Evolutionary conservation across 2,329 filamentous ascomycete species (phyloP), one percentile per base, ranked within the genome.

Genomic region (Fusarium sublunatum): DNA sequence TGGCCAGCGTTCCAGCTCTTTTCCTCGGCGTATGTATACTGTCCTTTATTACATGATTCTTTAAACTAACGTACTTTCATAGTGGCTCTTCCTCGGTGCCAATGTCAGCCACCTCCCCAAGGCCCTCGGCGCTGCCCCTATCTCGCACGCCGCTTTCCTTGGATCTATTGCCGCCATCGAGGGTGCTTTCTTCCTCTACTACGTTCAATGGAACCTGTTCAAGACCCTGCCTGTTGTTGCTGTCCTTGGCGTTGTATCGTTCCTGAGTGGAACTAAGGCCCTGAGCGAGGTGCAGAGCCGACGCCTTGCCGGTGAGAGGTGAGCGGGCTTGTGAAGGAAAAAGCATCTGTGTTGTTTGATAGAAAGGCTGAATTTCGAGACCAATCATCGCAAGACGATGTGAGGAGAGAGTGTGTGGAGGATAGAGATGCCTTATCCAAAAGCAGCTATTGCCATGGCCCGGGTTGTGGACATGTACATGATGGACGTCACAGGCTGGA

Each of bases 141-240:
- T 97, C 39, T 89, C 94, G 6, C 94, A 99, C 75, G 81, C 82
- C 28, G 76, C 93, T 31, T 99, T 98, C 82, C 91, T 96, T 68
- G 91, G 91, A 47, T 97, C 93, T 6, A 87, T 99, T 53, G 61
- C 97, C 35, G 88, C 88, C 22, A 91, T 99, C 82, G 95, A 99
- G 77, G 91, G 86, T 13, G 88, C 97, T 53, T 97, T 99, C 79
- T 94, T 95, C 81, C 79, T 97, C 67, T 99, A 99, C 84, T 98
- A 98, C 79, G 90, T 86, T 49, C 87, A 81, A 73, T 97, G 94
- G 93, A 97, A 89, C 73, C 82, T 99, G 41, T 97, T 98, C 83
- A 90, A 97, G 81, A 88, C 87, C 12, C 82, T 99, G 45, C 93
- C 93, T 5, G 88, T 88, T 25, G 88, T 90, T 50, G 82, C 82